Percentiles rank a stretch among this genome's conserved stretches.
Conservation (phyloP, 83 land plant genomes). For the Thuja plicata region DNA sequence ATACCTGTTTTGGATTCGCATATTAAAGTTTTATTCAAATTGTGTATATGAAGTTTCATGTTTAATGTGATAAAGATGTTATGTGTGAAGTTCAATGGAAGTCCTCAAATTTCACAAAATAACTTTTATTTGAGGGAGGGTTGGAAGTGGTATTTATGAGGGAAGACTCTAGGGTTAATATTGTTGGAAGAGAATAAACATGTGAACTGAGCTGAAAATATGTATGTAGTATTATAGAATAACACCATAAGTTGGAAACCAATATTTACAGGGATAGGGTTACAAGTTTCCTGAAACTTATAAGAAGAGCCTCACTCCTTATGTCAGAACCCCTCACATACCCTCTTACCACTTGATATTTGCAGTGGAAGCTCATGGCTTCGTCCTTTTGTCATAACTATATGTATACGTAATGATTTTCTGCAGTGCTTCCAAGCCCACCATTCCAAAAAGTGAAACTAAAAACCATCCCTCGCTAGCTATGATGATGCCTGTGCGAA, state of each 20-base stretch:
- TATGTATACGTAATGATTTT: neutral
- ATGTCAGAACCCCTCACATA: neutral
- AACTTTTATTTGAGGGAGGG: neutral
- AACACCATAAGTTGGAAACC: neutral
- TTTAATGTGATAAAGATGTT: neutral
- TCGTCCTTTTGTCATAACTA: neutral
- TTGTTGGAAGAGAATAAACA: neutral
- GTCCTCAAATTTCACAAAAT: neutral
- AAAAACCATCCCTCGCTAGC: neutral
- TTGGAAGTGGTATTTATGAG: neutral
- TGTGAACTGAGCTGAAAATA: neutral
- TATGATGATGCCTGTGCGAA: neutral
- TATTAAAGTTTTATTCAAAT: neutral
- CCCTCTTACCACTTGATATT: neutral
- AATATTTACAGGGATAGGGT: neutral
- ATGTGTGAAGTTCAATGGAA: neutral
- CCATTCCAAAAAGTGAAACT: neutral
- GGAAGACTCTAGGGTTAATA: neutral
- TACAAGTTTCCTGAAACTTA: neutral
- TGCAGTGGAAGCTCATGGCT: neutral
- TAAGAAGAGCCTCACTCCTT: neutral
- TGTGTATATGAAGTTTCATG: neutral
- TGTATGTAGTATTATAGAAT: neutral
- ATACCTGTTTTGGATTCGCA: neutral
- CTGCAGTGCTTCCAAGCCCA: neutral